A percentile compares a stretch with the other conserved stretches of the same genome.
These are phyloP conservation scores for Psilocybe sp. DNA, from an alignment of 768 basidiomycete species.

Conservation along the genomic window DNA sequence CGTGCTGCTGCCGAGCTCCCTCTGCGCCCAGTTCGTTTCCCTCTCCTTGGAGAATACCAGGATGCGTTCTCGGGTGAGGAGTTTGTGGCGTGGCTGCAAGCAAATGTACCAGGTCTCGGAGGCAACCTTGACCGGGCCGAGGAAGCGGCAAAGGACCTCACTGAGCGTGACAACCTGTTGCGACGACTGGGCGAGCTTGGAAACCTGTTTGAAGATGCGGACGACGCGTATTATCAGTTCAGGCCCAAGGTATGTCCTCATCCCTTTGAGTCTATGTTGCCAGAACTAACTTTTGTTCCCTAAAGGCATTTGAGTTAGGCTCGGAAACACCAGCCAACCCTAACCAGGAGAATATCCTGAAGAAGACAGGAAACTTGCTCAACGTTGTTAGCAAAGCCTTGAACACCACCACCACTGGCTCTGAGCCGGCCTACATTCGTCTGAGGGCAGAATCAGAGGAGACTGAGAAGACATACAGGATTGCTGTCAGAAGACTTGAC, in stretches of 20 bases:
- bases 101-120: constrained; percentile 73
- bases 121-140: constrained; percentile 79
- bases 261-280: background rate
- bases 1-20: constrained; percentile 73
- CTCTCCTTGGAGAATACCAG: constrained; percentile 79
- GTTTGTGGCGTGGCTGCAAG: constrained; percentile 80
- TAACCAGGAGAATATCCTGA: constrained; percentile 52
- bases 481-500: constrained; percentile 80
- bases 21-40: constrained; percentile 69
- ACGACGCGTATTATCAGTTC: constrained; percentile 85
- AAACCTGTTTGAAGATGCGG: constrained; percentile 73
- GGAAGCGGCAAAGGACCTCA: constrained; percentile 63
- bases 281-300: constrained; percentile 11
- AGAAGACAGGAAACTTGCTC: constrained; percentile 67
- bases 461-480: constrained; percentile 77
- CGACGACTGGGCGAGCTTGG: constrained; percentile 81
- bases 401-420: constrained; percentile 41
- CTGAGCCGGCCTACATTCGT: constrained; percentile 67
- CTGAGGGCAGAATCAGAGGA: constrained; percentile 77
- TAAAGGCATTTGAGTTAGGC: constrained; percentile 61
- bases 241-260: constrained; percentile 59
- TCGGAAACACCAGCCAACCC: constrained; percentile 17
- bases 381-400: constrained; percentile 74
- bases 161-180: constrained; percentile 57
- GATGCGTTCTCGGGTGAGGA: constrained; percentile 90